phyloP scores from a whole-genome alignment of 805 yeast species.

The Nakazawaea ernobii region DNA sequence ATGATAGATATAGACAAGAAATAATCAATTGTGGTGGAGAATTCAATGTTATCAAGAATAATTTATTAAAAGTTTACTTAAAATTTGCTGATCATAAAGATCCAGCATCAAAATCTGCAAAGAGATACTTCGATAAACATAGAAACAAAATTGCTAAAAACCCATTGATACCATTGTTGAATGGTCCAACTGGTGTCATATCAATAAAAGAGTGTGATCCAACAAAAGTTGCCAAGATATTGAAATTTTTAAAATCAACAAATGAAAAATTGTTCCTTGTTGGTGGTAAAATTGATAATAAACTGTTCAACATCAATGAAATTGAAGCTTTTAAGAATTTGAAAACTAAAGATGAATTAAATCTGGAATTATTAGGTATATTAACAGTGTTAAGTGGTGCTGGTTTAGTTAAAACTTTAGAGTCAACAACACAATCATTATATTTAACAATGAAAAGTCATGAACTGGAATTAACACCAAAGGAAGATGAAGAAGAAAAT shows the following conservation, averaged over 20 bases:
- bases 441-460: conserved; percentile 73
- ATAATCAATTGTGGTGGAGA: conserved; percentile 63
- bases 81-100: conserved; percentile 57
- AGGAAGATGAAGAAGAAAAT: background rate
- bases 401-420: conserved; percentile 78
- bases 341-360: conserved; percentile 66
- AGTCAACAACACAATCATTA: conserved; percentile 58
- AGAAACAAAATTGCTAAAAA: conserved; percentile 35
- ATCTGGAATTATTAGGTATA: conserved; percentile 76
- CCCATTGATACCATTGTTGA: conserved; percentile 64
- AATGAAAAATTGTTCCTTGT: conserved; percentile 73
- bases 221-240: conserved; percentile 50
- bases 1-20: conserved; percentile 54
- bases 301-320: conserved; percentile 44
- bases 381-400: conserved; percentile 85
- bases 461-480: conserved; percentile 22
- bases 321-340: conserved; percentile 64
- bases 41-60: conserved; percentile 62
- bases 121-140: conserved; percentile 29
- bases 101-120: conserved; percentile 61
- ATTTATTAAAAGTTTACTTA: conserved; percentile 69
- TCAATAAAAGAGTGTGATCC: conserved; percentile 69
- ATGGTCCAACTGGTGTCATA: conserved; percentile 84
- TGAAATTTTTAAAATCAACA: conserved; percentile 54
- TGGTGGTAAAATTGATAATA: conserved; percentile 75